Evolutionary conservation across 805 yeast species (phyloP).

Genomic region (Blastobotrys americana): DNA sequence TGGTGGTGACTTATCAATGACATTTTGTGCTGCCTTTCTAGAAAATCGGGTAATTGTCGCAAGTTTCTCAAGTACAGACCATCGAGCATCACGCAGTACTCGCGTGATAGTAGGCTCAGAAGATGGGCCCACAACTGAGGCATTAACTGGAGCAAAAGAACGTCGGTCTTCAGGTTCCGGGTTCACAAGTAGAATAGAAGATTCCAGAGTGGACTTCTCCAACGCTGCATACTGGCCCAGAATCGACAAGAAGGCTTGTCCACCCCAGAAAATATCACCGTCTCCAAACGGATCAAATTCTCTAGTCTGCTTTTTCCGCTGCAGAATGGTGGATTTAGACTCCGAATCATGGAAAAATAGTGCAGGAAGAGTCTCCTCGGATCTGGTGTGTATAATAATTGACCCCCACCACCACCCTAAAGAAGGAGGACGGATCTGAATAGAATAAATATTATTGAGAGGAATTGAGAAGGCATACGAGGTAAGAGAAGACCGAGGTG

Average conservation of each 20-base stretch:
- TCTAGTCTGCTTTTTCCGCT: slow-evolving; percentile 51
- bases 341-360: slow-evolving; percentile 90
- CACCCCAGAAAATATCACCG: slow-evolving; percentile 79
- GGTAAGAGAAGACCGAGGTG: slow-evolving; percentile 43
- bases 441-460: slow-evolving; percentile 57
- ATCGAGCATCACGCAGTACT: slow-evolving; percentile 61
- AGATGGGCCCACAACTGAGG: slow-evolving; percentile 25
- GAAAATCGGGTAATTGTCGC: slow-evolving; percentile 68
- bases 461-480: slow-evolving; percentile 66
- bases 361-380: slow-evolving; percentile 62
- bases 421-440: slow-evolving; percentile 79
- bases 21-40: slow-evolving; percentile 54
- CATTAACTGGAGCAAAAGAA: slow-evolving; percentile 46
- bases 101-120: slow-evolving; percentile 38
- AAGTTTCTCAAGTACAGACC: slow-evolving; percentile 78
- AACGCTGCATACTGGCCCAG: slow-evolving; percentile 51
- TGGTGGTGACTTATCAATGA: slow-evolving; percentile 51
- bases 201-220: slow-evolving; percentile 64
- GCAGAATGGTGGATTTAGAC: slow-evolving; percentile 62
- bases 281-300: slow-evolving; percentile 65
- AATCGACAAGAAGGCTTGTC: slow-evolving; percentile 59
- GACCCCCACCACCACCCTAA: slow-evolving; percentile 92
- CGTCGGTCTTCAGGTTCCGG: slow-evolving; percentile 63
- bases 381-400: slow-evolving; percentile 59
- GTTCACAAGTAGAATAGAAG: slow-evolving; percentile 65